Conservation (phyloP, 305 asterid genomes). For the Fraxinus latifolia region DNA sequence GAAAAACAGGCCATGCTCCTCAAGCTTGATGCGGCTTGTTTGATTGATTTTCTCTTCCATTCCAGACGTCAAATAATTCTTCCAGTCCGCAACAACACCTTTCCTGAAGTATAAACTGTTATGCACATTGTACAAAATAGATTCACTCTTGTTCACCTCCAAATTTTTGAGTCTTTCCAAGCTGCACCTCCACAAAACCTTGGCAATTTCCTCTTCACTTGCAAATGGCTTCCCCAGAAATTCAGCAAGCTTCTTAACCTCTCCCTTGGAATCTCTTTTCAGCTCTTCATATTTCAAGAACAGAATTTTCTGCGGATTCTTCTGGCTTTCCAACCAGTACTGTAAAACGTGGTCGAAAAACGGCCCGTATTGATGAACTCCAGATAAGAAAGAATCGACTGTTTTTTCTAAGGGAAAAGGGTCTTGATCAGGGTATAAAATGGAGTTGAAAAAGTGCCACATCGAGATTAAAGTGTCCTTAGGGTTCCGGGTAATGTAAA, state of each 20-base stretch:
- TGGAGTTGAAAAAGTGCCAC: slow-evolving; percentile 55
- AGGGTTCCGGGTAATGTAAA: slow-evolving; percentile 55
- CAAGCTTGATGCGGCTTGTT: slow-evolving; percentile 20
- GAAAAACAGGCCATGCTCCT: slow-evolving; percentile 26
- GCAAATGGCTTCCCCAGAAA: slow-evolving; percentile 44
- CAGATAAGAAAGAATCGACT: slow-evolving; percentile 44
- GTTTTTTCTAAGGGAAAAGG: slow-evolving; percentile 44
- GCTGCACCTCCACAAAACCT: slow-evolving; percentile 44
- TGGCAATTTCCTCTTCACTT: slow-evolving; percentile 29
- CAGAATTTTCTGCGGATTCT: slow-evolving; percentile 42
- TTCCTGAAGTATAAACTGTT: slow-evolving; percentile 42
- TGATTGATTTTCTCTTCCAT: slow-evolving; percentile 26
- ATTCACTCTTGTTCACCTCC: slow-evolving; percentile 47
- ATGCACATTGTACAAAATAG: slow-evolving; percentile 31
- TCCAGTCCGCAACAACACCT: slow-evolving; percentile 61
- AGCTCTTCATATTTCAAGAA: slow-evolving; percentile 48
- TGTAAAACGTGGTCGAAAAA: slow-evolving; percentile 43
- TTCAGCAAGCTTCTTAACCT: slow-evolving; percentile 35
- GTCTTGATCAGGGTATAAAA: slow-evolving; percentile 29
- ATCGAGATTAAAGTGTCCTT: slow-evolving; percentile 46
- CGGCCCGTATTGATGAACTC: slow-evolving; percentile 43
- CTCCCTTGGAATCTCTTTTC: slow-evolving; percentile 31
- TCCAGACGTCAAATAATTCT: slow-evolving; percentile 38
- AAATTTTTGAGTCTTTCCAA: slow-evolving; percentile 44
- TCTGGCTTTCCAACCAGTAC: slow-evolving; percentile 41